Percentiles rank a stretch among this genome's conserved stretches.
Evolutionary conservation across 2,329 filamentous ascomycete genomes (phyloP).

Genomic region (Coniochaeta sp.): DNA sequence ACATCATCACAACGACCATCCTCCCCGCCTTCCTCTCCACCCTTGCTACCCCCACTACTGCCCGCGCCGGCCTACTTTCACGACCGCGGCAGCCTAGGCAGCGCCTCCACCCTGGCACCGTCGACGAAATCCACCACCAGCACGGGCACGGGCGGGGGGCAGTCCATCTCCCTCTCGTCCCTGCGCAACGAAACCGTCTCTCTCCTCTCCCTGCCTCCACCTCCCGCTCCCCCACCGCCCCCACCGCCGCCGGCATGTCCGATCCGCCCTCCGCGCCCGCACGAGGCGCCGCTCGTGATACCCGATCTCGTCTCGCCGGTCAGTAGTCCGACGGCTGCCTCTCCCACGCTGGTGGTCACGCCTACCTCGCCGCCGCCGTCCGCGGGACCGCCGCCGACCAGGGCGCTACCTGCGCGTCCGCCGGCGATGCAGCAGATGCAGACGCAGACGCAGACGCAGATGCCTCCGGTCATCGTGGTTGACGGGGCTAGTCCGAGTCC

Average conservation of each 20-base stretch:
- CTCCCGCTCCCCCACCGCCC: not conserved
- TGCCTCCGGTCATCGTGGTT: not conserved
- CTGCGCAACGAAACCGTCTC: conserved; percentile 18
- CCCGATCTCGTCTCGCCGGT: conserved; percentile 23
- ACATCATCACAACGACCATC: not conserved
- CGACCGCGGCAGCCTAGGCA: conserved; percentile 9
- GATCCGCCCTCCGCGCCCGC: conserved; percentile 24
- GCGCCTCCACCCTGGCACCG: conserved; percentile 8
- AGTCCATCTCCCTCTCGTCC: conserved; percentile 11
- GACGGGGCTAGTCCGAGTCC: not conserved
- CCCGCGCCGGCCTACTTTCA: conserved; percentile 2
- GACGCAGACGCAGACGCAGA: not conserved
- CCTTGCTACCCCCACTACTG: not conserved
- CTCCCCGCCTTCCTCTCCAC: conserved; percentile 4
- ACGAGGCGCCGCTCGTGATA: conserved; percentile 27
- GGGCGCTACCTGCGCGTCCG: conserved; percentile 30
- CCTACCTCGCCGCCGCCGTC: conserved; percentile 19
- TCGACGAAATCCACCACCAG: conserved; percentile 6
- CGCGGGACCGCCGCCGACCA: conserved; percentile 34
- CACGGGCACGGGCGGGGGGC: not conserved
- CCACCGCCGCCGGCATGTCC: conserved; percentile 21
- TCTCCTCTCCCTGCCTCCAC: conserved; percentile 9
- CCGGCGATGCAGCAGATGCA: too few species aligned
- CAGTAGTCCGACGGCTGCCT: conserved; percentile 8
- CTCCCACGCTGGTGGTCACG: not conserved